Conservation (phyloP, 495 filamentous ascomycete genomes). For the Oidiodendron maius region DNA sequence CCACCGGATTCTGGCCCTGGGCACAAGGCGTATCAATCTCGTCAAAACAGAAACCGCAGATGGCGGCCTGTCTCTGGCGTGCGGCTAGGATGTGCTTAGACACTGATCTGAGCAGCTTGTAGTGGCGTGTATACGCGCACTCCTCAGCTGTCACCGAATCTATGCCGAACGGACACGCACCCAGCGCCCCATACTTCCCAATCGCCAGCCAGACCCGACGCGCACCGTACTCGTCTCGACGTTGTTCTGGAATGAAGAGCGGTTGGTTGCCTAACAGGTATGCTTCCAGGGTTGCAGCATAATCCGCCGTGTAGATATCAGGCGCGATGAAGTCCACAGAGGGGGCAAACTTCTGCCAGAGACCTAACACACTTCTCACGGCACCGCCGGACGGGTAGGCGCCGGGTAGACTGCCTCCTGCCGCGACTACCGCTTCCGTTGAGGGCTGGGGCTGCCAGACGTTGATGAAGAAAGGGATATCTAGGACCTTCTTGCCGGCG, state of each 20-base stretch:
- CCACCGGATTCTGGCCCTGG: constrained; percentile 1
- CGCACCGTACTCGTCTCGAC: constrained; percentile 40
- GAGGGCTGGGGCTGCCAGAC: constrained; percentile 40
- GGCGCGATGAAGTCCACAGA: constrained; percentile 42
- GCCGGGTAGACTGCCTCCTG: constrained; percentile 37
- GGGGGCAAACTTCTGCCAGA: constrained; percentile 38
- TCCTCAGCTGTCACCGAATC: constrained; percentile 27
- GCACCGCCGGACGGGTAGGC: constrained; percentile 42
- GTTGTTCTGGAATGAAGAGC: constrained; percentile 47
- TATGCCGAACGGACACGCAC: constrained; percentile 39
- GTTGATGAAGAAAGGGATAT: constrained; percentile 41
- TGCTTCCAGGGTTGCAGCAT: constrained; percentile 30
- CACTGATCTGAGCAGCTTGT: constrained; percentile 30
- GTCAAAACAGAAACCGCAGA: constrained; percentile 45
- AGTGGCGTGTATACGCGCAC: constrained; percentile 35
- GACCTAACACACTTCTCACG: constrained; percentile 34
- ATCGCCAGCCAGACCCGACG: constrained; percentile 38
- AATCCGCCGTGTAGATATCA: constrained; percentile 43
- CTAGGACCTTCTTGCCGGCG: constrained; percentile 35
- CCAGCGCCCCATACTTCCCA: constrained; percentile 37
- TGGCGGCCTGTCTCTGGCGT: constrained; percentile 27
- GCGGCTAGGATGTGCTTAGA: constrained; percentile 34
- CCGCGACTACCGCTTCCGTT: constrained; percentile 28
- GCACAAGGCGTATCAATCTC: constrained; percentile 22
- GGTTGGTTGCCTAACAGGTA: constrained; percentile 41